These are phyloP conservation scores for Chlorella sp. DNA, from an alignment of 139 green algal genomes.

Conservation along the genomic window DNA sequence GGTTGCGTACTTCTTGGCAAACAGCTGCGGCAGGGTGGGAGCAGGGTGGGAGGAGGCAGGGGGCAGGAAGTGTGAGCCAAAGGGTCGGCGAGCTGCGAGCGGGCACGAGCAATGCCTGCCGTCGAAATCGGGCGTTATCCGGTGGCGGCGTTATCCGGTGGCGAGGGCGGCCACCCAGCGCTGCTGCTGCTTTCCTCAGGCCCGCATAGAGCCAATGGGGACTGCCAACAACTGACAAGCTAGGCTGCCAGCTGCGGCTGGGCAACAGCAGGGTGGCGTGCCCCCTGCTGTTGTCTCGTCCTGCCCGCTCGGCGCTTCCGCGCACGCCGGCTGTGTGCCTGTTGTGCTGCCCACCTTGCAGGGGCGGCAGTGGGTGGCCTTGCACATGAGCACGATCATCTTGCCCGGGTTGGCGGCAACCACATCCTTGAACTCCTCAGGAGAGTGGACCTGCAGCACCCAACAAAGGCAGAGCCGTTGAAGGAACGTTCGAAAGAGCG, in stretches of 20 bases:
- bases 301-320: too few relatives aligned
- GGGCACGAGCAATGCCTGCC: not conserved
- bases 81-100: not conserved
- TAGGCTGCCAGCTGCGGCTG: not conserved
- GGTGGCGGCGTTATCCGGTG: not conserved
- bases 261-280: not conserved
- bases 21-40: slow-evolving; percentile 38
- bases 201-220: too few relatives aligned
- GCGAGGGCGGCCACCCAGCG: not conserved
- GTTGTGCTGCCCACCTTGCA: slow-evolving; percentile 65
- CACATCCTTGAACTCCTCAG: slow-evolving; percentile 59
- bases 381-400: slow-evolving; percentile 80
- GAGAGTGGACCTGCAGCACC: slow-evolving; percentile 44
- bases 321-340: too few relatives aligned
- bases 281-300: not conserved
- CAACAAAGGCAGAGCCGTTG: not conserved
- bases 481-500: not conserved
- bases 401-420: slow-evolving; percentile 51
- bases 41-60: not conserved
- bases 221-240: not conserved
- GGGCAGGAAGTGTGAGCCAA: too few relatives aligned
- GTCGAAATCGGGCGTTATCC: not conserved
- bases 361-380: slow-evolving; percentile 71
- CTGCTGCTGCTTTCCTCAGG: not conserved
- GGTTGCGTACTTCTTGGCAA: slow-evolving; percentile 55